These are phyloP conservation scores for Aspergillus arachidicola DNA, from an alignment of 2,329 filamentous ascomycete species.

Conservation along the genomic window DNA sequence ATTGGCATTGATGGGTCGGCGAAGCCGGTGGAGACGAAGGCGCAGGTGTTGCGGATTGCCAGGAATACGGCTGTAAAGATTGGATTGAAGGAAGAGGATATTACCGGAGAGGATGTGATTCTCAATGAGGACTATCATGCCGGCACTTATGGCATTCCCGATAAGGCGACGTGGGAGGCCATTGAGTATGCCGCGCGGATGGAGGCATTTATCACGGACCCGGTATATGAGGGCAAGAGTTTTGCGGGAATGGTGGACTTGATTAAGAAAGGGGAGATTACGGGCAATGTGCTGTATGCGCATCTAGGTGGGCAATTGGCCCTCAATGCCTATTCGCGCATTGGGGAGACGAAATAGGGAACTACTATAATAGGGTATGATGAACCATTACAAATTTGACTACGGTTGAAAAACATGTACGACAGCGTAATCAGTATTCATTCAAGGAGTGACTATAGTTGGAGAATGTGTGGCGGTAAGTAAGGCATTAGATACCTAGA, in stretches of 20 bases:
- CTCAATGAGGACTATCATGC: constrained; percentile 69
- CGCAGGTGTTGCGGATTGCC: constrained; percentile 69
- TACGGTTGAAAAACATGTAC: not conserved
- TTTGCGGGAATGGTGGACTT: constrained; percentile 72
- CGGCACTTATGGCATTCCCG: constrained; percentile 68
- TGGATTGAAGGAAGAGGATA: constrained; percentile 61
- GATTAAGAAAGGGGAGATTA: constrained; percentile 64
- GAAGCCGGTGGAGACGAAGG: constrained; percentile 62
- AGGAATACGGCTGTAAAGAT: constrained; percentile 65
- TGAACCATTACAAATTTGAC: not conserved
- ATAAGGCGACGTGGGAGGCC: constrained; percentile 65
- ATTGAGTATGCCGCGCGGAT: constrained; percentile 69
- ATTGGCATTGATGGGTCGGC: constrained; percentile 69
- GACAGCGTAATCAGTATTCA: not conserved
- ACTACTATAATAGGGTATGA: too few relatives aligned
- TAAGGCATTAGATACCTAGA: constrained; percentile 52
- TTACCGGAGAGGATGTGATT: constrained; percentile 64
- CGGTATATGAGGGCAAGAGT: constrained; percentile 76
- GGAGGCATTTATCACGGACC: constrained; percentile 74
- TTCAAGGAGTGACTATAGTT: constrained; percentile 34
- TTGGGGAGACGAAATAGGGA: constrained; percentile 28
- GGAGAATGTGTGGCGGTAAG: constrained; percentile 9
- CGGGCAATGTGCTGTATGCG: constrained; percentile 69
- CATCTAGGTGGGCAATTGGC: constrained; percentile 72
- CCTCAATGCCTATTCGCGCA: constrained; percentile 65